Conservation (phyloP, 2,329 filamentous ascomycete species). For the Coniochaeta sp. region DNA sequence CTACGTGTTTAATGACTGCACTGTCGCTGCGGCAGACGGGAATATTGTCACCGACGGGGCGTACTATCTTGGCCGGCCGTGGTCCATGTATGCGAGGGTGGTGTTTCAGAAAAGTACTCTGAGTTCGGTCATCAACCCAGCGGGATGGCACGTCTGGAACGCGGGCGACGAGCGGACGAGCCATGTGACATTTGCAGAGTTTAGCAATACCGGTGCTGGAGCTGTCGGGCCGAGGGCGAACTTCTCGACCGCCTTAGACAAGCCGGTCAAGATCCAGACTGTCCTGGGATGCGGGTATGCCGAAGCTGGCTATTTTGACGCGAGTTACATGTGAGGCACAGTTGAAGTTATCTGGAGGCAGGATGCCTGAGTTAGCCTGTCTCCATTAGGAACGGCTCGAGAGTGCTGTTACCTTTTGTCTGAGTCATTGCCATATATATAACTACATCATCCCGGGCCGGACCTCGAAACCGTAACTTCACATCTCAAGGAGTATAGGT, state of each 20-base stretch:
- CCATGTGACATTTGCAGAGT: conserved; percentile 51
- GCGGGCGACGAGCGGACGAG: conserved; percentile 37
- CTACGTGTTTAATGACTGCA: conserved; percentile 39
- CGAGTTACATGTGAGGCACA: conserved; percentile 18
- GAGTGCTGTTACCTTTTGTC: too few species aligned
- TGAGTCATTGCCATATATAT: too few species aligned
- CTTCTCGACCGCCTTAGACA: conserved; percentile 26
- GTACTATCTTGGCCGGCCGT: conserved; percentile 42
- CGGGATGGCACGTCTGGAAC: conserved; percentile 53
- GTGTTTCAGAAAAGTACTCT: conserved; percentile 42
- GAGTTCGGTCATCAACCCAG: conserved; percentile 47
- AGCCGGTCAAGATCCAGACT: conserved; percentile 23
- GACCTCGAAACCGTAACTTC: too few species aligned
- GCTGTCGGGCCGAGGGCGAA: conserved; percentile 43
- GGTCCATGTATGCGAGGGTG: conserved; percentile 37
- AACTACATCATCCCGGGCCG: too few species aligned
- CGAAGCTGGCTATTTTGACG: conserved; percentile 18
- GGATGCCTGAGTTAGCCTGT: too few species aligned
- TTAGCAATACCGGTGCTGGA: conserved; percentile 49
- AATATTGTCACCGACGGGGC: conserved; percentile 27
- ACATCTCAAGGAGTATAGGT: too few species aligned
- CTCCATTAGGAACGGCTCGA: too few species aligned
- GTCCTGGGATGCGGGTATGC: conserved; percentile 20
- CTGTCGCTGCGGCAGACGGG: conserved; percentile 29
- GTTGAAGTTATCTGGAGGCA: too few species aligned